phyloP scores from a whole-genome alignment of 768 basidiomycete genomes.

The Termitomyces sp. region DNA sequence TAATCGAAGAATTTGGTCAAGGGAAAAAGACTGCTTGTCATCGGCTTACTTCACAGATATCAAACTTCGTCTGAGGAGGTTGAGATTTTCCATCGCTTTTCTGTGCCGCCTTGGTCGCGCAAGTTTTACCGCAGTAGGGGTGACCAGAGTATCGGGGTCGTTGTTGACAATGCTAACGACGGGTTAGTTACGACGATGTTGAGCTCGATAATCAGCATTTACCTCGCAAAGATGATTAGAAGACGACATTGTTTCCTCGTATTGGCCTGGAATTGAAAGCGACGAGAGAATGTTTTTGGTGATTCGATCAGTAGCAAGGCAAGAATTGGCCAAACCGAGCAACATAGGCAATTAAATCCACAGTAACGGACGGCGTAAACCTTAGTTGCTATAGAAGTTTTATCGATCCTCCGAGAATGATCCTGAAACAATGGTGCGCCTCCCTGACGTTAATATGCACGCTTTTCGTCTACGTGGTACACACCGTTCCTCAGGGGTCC shows the following conservation, averaged over 20 bases:
- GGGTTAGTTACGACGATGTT: neutral
- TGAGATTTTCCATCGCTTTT: neutral
- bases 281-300: neutral
- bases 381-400: too few species aligned
- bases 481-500: neutral
- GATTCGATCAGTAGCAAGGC: neutral
- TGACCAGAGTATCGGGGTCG: constrained; percentile 3
- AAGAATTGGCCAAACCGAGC: neutral
- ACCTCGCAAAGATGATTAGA: constrained; percentile 4
- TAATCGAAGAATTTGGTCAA: neutral
- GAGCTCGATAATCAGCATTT: neutral
- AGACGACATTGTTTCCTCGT: neutral
- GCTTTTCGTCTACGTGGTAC: neutral
- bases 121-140: constrained; percentile 2
- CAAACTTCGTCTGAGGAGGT: neutral
- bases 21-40: neutral
- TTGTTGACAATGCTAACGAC: constrained; percentile 1
- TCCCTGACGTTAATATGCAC: neutral
- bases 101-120: neutral
- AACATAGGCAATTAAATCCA: neutral
- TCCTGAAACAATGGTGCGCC: too few species aligned
- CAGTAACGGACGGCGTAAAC: neutral
- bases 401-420: too few species aligned
- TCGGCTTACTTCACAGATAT: constrained; percentile 42
- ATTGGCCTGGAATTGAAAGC: neutral